Evolutionary conservation across 2,329 filamentous ascomycete genomes (phyloP), one percentile per base, ranked within the genome.

Genomic region (Metarhizium anisopliae): DNA sequence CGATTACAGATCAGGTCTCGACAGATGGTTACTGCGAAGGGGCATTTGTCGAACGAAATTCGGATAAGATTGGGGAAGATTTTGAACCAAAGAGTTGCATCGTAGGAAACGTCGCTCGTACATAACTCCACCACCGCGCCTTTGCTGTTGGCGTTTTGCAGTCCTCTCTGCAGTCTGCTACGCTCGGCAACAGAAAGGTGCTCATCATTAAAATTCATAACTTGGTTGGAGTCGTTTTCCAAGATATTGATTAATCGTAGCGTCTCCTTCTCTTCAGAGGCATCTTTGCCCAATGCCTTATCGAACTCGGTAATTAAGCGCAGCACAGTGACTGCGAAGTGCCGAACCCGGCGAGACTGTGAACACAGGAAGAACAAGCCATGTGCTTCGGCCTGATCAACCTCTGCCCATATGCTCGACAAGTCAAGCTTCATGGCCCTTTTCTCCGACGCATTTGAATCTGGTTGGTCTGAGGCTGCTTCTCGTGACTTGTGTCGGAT

Each of bases 311-410:
- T 92, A 59, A 97, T 93, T 29, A 97, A 81, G 4, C 90, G 87
- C 30, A 99, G 77, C 2, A 99, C 93, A 1, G 89, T 96, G 53
- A 99, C 90, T 2, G 94, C 92, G 68, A 94, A 95, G 57, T 89
- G 81, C 53, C 94, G 85, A 30, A 99, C 94, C 54, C 89, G 83
- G 54, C 90, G 83, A 6, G 94, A 96, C 63, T 97, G 94, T 0
- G 94, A 99, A 69, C 94, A 99, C 6, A 99, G 76, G 68, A 99
- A 99, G 76, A 99, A 99, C 2, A 99, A 73, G 0, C 94, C 95
- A 67, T 97, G 94, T 0, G 93, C 95, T 69, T 99, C 94, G 16
- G 96, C 89, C 69, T 96, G 92, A 63, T 99, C 94, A 30, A 99
- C 93, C 66, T 97, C 89, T 1, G 91, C 90, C 78, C 92, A 90